Evolutionary conservation across 208 protist genomes (phyloP), one percentile per base, ranked within the genome.

Genomic region (Leptomonas pyrrhocoris): DNA sequence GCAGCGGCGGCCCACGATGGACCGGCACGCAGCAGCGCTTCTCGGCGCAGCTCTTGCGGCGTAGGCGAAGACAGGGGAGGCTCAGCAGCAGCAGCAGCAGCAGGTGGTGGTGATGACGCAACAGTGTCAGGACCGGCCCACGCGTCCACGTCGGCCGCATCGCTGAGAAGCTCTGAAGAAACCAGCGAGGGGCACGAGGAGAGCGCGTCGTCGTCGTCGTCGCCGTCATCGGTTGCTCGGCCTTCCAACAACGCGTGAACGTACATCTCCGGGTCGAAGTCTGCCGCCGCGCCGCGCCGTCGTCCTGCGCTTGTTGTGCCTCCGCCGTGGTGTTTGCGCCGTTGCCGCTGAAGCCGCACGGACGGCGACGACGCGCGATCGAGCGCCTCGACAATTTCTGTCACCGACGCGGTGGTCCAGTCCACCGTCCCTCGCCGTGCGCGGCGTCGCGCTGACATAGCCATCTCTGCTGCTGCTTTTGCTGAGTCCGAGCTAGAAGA

Each of bases 381-480:
- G 1, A 75, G 11, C 27, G 53, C 54, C 42, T 75, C 70, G 23
- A 75, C 61, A 19, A 75, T 64, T 34, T 75, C 70, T 23, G 61
- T 64, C 1, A 75, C 13, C 23, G 70, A 64, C 19, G 70, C 70
- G 0, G 70, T 49, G 0, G 31, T 15, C 61, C 60, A 75, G 70
- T 68, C 40, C 2, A 36, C 7, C 19, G 34, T 18, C 5, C 7
- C 18, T 6, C 31, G 49, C 15, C 6, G 18, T 3, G 34, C 3
- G 34, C 9, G 34, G 34, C 34, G 34, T 9, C 34, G 34, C 34
- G 34, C 34, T 3, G 34, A 38, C 34, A 12, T 9, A 38, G 7
- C 34, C 34, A 38, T 12, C 34, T 30, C 4, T 50, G 23, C 13
- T 5, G 15, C 38, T 15, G n/a, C 3, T 46, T 31, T 15, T 31